Percentiles rank a stretch among this genome's conserved stretches.
Evolutionary conservation across 176 grass and related monocot genomes (phyloP).

Genomic region (Aegilops sharonensis): DNA sequence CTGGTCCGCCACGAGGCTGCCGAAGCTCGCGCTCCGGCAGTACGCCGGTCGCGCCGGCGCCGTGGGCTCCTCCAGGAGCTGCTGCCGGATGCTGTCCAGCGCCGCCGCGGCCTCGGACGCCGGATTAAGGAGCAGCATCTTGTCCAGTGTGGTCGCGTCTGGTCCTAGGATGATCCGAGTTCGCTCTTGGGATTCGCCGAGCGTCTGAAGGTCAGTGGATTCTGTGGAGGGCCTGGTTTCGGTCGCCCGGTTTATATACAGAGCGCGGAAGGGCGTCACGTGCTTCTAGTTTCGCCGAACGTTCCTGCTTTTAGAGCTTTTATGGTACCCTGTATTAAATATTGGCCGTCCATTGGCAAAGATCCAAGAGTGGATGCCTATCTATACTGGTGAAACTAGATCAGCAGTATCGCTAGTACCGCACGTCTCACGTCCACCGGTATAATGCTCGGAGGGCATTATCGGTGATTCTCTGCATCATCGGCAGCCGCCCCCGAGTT

Average conservation of each 20-base stretch:
- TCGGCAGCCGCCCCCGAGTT: no score
- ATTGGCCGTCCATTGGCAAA: no score
- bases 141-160: not conserved
- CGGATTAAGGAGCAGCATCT: constrained; percentile 23
- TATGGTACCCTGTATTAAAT: no score
- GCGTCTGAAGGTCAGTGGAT: not conserved
- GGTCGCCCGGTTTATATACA: constrained; percentile 42
- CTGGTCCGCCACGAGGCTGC: constrained; percentile 71
- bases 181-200: not conserved
- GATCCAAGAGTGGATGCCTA: no score
- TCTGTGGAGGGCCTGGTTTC: not conserved
- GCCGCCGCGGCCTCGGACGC: constrained; percentile 8
- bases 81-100: constrained; percentile 54
- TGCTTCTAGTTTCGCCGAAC: constrained; percentile 48
- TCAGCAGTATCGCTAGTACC: no score
- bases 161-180: constrained; percentile 8
- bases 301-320: constrained; percentile 47
- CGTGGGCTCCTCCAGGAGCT: constrained; percentile 55
- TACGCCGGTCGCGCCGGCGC: constrained; percentile 38
- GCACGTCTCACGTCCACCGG: no score
- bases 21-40: constrained; percentile 70
- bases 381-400: no score
- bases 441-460: no score
- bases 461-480: no score
- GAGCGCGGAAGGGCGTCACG: not conserved